Evolutionary conservation across 352 stramenopile genomes (phyloP).

Genomic region (Phytophthora tentaculata): DNA sequence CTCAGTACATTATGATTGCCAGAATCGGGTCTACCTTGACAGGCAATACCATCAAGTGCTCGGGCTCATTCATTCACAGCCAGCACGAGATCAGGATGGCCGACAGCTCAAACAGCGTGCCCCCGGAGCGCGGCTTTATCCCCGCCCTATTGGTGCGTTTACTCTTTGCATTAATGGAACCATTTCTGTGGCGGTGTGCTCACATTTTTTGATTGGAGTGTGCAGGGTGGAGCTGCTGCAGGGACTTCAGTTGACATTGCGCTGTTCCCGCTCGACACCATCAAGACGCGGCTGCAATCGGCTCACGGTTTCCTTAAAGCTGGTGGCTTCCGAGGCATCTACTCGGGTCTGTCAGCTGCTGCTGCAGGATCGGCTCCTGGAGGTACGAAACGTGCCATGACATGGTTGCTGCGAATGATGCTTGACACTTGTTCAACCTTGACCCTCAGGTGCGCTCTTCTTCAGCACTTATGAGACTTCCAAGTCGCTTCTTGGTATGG

Average conservation of each 20-base stretch:
- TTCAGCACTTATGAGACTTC: constrained; percentile 92
- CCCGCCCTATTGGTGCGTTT: constrained; percentile 61
- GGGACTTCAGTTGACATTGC: constrained; percentile 98
- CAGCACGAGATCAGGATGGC: constrained; percentile 22
- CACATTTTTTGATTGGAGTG: constrained; percentile 6
- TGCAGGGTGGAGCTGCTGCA: constrained; percentile 92
- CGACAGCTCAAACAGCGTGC: constrained; percentile 23
- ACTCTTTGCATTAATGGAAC: not conserved
- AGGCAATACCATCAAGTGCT: constrained; percentile 18
- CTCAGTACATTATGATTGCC: constrained; percentile 1
- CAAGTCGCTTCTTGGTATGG: constrained; percentile 74
- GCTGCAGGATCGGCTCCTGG: constrained; percentile 92
- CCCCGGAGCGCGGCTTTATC: constrained; percentile 68
- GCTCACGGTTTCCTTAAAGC: constrained; percentile 97
- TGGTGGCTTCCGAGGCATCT: constrained; percentile 95
- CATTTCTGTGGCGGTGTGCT: constrained; percentile 8
- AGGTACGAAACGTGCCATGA: constrained; percentile 42
- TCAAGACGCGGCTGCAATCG: constrained; percentile 98
- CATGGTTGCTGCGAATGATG: not conserved
- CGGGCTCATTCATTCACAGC: not conserved
- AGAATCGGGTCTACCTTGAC: constrained; percentile 17
- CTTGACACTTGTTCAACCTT: constrained; percentile 2
- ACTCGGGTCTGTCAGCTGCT: constrained; percentile 91
- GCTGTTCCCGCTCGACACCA: constrained; percentile 98
- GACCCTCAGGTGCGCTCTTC: constrained; percentile 80